phyloP scores from a whole-genome alignment of 2,329 filamentous ascomycete genomes.

The Ramularia endophylla region DNA sequence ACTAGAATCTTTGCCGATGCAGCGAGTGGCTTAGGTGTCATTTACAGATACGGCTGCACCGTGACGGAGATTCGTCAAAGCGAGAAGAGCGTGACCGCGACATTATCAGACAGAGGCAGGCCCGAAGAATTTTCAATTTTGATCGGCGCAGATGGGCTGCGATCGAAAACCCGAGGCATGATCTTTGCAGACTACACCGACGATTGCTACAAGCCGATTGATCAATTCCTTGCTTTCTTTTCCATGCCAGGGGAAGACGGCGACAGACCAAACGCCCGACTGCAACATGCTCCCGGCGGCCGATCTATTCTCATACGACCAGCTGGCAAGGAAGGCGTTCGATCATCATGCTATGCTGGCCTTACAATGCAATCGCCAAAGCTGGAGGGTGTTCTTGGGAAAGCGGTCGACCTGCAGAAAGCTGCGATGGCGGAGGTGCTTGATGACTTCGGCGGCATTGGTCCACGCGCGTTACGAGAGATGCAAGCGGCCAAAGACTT shows the following conservation, averaged over 20 bases:
- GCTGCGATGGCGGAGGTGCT: constrained; percentile 5
- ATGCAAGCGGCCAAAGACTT: constrained; percentile 39
- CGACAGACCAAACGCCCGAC: constrained; percentile 13
- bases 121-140: constrained; percentile 10
- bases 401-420: constrained; percentile 10
- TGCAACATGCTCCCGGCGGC: constrained; percentile 11
- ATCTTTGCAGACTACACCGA: constrained; percentile 4
- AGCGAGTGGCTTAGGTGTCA: constrained; percentile 12
- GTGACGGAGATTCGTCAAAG: constrained; percentile 9
- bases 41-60: constrained; percentile 14
- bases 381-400: constrained; percentile 3
- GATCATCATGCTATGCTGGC: constrained; percentile 10
- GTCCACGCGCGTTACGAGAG: constrained; percentile 27
- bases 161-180: constrained; percentile 9
- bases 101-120: constrained; percentile 6
- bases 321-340: constrained; percentile 7
- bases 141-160: constrained; percentile 15
- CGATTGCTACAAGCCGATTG: not conserved
- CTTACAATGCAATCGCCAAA: not conserved
- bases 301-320: constrained; percentile 19
- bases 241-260: constrained; percentile 19
- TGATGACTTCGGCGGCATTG: constrained; percentile 9
- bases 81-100: constrained; percentile 10
- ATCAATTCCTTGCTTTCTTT: constrained; percentile 23
- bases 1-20: constrained; percentile 37